Evolutionary conservation across 176 grass and related monocot genomes (phyloP), one percentile per base, ranked within the genome.

Genomic region (Juncus effusus): DNA sequence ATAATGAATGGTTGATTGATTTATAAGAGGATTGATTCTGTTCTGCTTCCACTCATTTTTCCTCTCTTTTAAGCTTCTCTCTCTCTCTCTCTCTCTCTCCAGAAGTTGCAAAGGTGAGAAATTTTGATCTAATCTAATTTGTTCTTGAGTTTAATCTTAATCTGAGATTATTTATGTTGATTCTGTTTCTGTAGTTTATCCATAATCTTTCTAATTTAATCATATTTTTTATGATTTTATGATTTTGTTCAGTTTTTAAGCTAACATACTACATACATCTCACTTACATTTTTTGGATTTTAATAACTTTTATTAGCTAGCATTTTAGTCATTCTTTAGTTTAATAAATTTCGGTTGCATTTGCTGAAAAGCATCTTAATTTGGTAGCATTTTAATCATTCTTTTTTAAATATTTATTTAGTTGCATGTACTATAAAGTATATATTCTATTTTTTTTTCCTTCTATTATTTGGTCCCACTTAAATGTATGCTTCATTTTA

Each of bases 101-200:
- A 65, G 28, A 7, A 67, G 19, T 28, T 28, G 16, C 16, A 67
- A 14, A 38, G 45, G 65, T 68, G 15, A 54, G 49, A 54, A 68
- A 39, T 7, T 8, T 54, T 14, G 7, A 40, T 55, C 6, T 13
- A 69, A 65, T 11, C 10, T 39, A 10, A 40, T 6, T 52, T 7
- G 13, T 68, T 54, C 11, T 6, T 16, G 42, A 57, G 19, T 5
- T 54, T 68, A 14, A 28, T 28, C 19, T 28, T 28, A 28, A 28
- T 28, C 19, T 28, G 19, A 28, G 19, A 28, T 28, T 28, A 28
- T 28, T 28, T 28, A 28, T 28, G 19, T 28, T 28, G 19, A 28
- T 28, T 28, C 19, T 28, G 19, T 28, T 28, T 28, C 19, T 28
- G 19, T 28, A 28, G 19, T 28, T 28, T 28, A 28, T 28, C 19